A percentile compares a stretch with the other conserved stretches of the same genome.
phyloP scores from a whole-genome alignment of 2,329 filamentous ascomycete species.

The Boeremia exigua region DNA sequence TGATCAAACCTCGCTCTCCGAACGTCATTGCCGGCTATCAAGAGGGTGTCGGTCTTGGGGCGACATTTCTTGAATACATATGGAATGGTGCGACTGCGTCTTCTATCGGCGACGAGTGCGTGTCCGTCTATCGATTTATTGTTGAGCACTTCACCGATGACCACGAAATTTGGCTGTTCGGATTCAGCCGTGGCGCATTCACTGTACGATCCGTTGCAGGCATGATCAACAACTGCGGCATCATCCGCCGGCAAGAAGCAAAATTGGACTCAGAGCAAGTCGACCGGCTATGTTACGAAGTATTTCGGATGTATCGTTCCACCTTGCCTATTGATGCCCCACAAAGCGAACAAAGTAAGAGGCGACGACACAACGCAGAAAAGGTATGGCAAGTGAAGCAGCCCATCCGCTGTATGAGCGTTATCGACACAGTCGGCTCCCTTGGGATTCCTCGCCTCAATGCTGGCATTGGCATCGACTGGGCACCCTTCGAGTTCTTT shows the following conservation, averaged over 20 bases:
- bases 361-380: slow-evolving; percentile 23
- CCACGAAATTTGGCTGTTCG: slow-evolving; percentile 54
- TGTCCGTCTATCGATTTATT: slow-evolving; percentile 45
- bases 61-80: slow-evolving; percentile 45
- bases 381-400: slow-evolving; percentile 39
- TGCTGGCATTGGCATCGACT: slow-evolving; percentile 45
- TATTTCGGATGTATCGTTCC: slow-evolving; percentile 44
- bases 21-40: slow-evolving; percentile 45
- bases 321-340: slow-evolving; percentile 37
- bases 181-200: slow-evolving; percentile 55
- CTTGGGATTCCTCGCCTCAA: slow-evolving; percentile 43
- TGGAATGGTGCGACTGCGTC: slow-evolving; percentile 47
- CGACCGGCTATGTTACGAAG: slow-evolving; percentile 35
- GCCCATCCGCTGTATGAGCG: slow-evolving; percentile 42
- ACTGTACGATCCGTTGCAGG: slow-evolving; percentile 53
- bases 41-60: slow-evolving; percentile 45
- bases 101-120: slow-evolving; percentile 45
- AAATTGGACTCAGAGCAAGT: slow-evolving; percentile 19
- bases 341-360: slow-evolving; percentile 27
- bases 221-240: slow-evolving; percentile 53
- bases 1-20: slow-evolving; percentile 20
- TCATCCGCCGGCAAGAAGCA: slow-evolving; percentile 36
- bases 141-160: slow-evolving; percentile 42
- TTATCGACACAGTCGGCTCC: slow-evolving; percentile 46
- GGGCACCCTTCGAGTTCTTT: slow-evolving; percentile 47